Percentiles rank a stretch among this genome's conserved stretches.
phyloP scores from a whole-genome alignment of 108 stramenopile genomes.

The Schizochytrium sp. region DNA sequence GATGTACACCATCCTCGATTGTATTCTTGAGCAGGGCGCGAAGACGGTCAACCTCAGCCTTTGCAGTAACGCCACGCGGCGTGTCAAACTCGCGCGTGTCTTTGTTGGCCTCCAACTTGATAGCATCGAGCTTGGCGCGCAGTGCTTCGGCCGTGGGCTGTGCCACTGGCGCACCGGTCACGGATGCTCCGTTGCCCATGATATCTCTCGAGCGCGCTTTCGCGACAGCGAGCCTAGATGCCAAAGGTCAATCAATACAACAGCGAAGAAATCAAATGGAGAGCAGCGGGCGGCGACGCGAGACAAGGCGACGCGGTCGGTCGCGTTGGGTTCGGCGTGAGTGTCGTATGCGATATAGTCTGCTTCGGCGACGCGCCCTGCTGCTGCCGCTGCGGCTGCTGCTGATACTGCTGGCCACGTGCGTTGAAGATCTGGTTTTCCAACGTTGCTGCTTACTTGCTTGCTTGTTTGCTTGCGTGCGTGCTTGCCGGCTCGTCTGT shows the following conservation, averaged over 20 bases:
- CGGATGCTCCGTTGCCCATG: not conserved
- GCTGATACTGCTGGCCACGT: no score
- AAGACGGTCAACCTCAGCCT: not conserved
- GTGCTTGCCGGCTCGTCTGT: no score
- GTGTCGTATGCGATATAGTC: no score
- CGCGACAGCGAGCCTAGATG: not conserved
- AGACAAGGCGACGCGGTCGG: no score
- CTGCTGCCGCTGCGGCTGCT: no score
- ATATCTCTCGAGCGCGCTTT: not conserved
- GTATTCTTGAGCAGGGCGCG: not conserved
- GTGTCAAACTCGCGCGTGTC: not conserved
- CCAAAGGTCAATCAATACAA: not conserved
- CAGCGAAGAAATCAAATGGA: no score
- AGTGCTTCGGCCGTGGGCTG: not conserved
- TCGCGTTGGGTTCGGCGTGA: no score
- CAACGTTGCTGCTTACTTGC: no score
- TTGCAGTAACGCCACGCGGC: not conserved
- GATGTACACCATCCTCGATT: not conserved
- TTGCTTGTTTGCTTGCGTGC: no score
- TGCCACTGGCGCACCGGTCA: not conserved
- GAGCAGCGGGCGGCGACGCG: no score
- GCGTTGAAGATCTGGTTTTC: no score
- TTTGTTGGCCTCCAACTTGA: not conserved
- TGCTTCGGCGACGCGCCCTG: no score
- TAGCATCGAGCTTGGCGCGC: not conserved